Evolutionary conservation across 192 early-diverging fungal species (phyloP).

Genomic region (Dimargaris cristalligena): DNA sequence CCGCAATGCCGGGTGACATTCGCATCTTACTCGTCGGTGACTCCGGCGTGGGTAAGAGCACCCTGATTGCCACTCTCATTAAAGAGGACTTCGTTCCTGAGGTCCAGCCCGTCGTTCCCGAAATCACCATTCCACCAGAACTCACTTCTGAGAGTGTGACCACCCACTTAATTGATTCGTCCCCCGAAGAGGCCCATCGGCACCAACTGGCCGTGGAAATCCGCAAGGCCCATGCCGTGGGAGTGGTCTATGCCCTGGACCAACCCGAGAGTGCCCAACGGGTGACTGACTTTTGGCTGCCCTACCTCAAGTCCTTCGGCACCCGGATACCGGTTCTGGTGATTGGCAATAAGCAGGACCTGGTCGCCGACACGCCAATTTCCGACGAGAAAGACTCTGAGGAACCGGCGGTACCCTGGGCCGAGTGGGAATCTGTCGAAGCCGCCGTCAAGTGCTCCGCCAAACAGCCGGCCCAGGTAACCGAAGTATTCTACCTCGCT

Average conservation of each 20-base stretch:
- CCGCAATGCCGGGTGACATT: background rate
- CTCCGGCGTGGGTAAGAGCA: constrained; percentile 86
- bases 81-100: constrained; percentile 91
- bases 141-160: constrained; percentile 92
- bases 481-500: constrained; percentile 99
- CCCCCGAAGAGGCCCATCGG: constrained; percentile 65
- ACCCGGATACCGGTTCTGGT: constrained; percentile 90
- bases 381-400: background rate
- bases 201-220: constrained; percentile 85
- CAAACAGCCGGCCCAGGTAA: constrained; percentile 85
- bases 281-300: constrained; percentile 80
- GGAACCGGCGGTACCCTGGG: background rate
- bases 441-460: constrained; percentile 98
- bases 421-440: constrained; percentile 89
- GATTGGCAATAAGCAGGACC: constrained; percentile 84
- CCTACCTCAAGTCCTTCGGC: constrained; percentile 78
- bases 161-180: constrained; percentile 95
- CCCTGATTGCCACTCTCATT: constrained; percentile 89
- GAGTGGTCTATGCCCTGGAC: constrained; percentile 90
- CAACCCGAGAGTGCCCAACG: constrained; percentile 71
- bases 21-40: constrained; percentile 18
- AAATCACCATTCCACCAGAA: constrained; percentile 99
- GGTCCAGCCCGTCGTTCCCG: constrained; percentile 96
- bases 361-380: constrained; percentile 44
- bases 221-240: constrained; percentile 93